Conservation (phyloP, 1,284 basidiomycete genomes). For the Malassezia yamatoensis region DNA sequence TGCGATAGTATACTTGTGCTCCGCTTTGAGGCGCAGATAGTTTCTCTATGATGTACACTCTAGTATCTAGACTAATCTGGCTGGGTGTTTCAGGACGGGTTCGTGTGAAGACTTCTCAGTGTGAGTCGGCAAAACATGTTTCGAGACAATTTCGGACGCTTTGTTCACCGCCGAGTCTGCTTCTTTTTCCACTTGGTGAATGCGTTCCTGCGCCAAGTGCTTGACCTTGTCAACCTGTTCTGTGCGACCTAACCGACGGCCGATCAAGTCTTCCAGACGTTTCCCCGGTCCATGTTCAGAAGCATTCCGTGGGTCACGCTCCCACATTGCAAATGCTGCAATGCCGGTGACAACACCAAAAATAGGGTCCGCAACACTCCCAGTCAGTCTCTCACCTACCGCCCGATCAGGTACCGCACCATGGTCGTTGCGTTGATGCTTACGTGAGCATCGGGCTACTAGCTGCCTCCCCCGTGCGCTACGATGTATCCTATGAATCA, state of each 20-base stretch:
- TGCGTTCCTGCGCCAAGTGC: too few relatives aligned
- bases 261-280: constrained; percentile 26
- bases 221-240: too few relatives aligned
- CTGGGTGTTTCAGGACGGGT: too few relatives aligned
- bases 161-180: too few relatives aligned
- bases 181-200: too few relatives aligned
- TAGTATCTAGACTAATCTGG: background rate
- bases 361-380: constrained; percentile 31
- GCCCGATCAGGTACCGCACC: constrained; percentile 21
- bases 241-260: too few relatives aligned
- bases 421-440: constrained; percentile 7
- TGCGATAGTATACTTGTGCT: constrained; percentile 22
- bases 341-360: constrained; percentile 38
- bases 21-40: background rate
- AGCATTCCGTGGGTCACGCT: constrained; percentile 35
- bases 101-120: too few relatives aligned
- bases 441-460: constrained; percentile 8
- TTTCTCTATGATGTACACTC: background rate
- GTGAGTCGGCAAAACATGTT: too few relatives aligned
- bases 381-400: constrained; percentile 11
- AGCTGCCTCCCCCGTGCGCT: background rate
- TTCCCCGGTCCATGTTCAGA: constrained; percentile 28
- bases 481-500: constrained; percentile 38
- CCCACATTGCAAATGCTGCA: constrained; percentile 42
- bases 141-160: too few relatives aligned